Evolutionary conservation across 2,329 filamentous ascomycete species (phyloP).

Genomic region (Paraphoma sp.): DNA sequence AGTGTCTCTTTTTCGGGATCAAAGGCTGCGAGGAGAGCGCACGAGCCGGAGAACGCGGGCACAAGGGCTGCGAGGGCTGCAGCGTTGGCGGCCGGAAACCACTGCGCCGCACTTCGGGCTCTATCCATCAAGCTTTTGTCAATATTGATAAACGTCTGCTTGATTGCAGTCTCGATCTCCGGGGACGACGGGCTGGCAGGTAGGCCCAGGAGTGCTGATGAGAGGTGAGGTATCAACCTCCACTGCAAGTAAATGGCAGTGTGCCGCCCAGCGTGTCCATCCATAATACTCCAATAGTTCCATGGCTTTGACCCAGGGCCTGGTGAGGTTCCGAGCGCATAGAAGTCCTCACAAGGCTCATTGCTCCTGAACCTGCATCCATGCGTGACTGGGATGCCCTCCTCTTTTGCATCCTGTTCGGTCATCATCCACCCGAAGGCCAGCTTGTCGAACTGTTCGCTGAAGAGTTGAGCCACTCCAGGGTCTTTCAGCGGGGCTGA

Average conservation of each 20-base stretch:
- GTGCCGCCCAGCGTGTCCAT: constrained; percentile 58
- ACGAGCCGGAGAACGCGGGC: constrained; percentile 62
- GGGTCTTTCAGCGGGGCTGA: constrained; percentile 26
- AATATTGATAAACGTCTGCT: constrained; percentile 62
- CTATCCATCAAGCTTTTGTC: constrained; percentile 62
- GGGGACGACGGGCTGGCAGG: constrained; percentile 48
- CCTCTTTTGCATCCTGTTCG: constrained; percentile 28
- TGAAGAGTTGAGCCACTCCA: constrained; percentile 24
- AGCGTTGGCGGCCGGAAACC: constrained; percentile 43
- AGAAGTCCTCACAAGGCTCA: constrained; percentile 43
- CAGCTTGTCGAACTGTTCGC: constrained; percentile 32
- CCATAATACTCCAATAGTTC: constrained; percentile 55
- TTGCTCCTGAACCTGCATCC: constrained; percentile 39
- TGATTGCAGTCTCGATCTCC: constrained; percentile 62
- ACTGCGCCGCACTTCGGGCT: constrained; percentile 48
- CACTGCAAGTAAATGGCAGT: constrained; percentile 51
- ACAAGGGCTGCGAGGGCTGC: constrained; percentile 38
- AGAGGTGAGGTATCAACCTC: constrained; percentile 54
- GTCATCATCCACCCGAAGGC: constrained; percentile 37
- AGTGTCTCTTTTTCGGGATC: constrained; percentile 62
- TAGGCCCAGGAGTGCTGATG: constrained; percentile 43
- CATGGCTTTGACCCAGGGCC: constrained; percentile 37
- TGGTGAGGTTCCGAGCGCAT: constrained; percentile 33
- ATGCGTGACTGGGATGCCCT: constrained; percentile 41
- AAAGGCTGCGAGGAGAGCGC: constrained; percentile 68